Percentiles rank a stretch among this genome's conserved stretches.
These are phyloP conservation scores for Neckera pumila DNA, from an alignment of 225 moss, liverwort and hornwort species.

Conservation along the genomic window DNA sequence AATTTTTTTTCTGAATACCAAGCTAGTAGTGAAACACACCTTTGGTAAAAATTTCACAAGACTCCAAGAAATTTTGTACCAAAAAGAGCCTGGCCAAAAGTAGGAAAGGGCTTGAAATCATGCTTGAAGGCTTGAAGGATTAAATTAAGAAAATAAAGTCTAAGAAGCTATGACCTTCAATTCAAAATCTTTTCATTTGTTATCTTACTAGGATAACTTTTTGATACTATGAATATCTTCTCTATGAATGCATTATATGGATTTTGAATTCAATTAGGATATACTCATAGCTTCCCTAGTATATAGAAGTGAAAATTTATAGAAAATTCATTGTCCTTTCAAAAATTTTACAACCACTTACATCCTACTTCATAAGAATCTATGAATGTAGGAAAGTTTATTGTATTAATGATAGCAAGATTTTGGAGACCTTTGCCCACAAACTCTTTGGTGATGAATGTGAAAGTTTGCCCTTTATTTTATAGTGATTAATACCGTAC, in stretches of 20 bases:
- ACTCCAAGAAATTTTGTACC: neutral
- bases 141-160: neutral
- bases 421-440: rapidly evolving
- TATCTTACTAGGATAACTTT: neutral
- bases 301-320: neutral
- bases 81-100: no score
- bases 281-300: neutral
- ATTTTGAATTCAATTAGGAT: neutral
- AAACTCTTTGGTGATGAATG: rapidly evolving
- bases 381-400: neutral
- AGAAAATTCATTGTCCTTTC: neutral
- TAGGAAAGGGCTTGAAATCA: no score
- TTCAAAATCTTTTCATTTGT: neutral
- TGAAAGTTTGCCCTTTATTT: neutral
- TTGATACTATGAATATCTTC: neutral
- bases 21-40: neutral
- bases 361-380: neutral
- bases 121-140: no score
- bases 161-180: neutral
- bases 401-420: no score
- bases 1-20: neutral
- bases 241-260: rapidly evolving
- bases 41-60: neutral
- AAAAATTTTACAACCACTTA: neutral
- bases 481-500: neutral